These are phyloP conservation scores for Metarhizium rileyi DNA, from an alignment of 2,329 filamentous ascomycete species.

Conservation along the genomic window DNA sequence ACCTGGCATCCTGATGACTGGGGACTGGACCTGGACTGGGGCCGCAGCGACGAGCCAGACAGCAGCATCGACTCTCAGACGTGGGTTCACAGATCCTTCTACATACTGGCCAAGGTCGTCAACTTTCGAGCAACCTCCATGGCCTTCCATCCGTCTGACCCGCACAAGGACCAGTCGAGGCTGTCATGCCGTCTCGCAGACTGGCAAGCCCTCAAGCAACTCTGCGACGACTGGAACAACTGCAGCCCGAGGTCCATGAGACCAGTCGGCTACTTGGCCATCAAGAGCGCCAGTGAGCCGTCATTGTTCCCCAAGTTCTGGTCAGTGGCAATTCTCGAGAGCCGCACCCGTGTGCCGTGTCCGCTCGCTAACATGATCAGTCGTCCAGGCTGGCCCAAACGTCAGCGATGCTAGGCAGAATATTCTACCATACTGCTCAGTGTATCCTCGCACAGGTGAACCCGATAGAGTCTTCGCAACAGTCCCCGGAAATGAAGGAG, in stretches of 20 bases:
- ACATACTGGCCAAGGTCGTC: constrained; percentile 76
- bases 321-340: constrained; percentile 34
- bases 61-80: constrained; percentile 36
- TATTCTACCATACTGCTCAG: constrained; percentile 85
- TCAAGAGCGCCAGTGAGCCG: constrained; percentile 55
- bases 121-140: constrained; percentile 71
- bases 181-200: constrained; percentile 58
- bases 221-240: constrained; percentile 76
- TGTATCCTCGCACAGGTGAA: constrained; percentile 73
- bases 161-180: constrained; percentile 53
- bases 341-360: background rate
- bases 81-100: constrained; percentile 85
- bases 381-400: background rate
- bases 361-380: background rate
- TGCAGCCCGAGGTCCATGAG: constrained; percentile 78
- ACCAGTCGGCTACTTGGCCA: constrained; percentile 67
- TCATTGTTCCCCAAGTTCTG: constrained; percentile 83
- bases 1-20: constrained; percentile 87
- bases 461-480: constrained; percentile 52
- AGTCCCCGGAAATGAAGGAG: constrained; percentile 56
- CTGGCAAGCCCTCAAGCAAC: constrained; percentile 70
- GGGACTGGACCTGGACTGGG: constrained; percentile 68
- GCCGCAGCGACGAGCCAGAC: constrained; percentile 28
- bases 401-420: constrained; percentile 61
- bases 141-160: constrained; percentile 46